A percentile compares a stretch with the other conserved stretches of the same genome.
These are phyloP conservation scores for Lecanicillium sp. DNA, from an alignment of 2,329 filamentous ascomycete species.

Conservation along the genomic window DNA sequence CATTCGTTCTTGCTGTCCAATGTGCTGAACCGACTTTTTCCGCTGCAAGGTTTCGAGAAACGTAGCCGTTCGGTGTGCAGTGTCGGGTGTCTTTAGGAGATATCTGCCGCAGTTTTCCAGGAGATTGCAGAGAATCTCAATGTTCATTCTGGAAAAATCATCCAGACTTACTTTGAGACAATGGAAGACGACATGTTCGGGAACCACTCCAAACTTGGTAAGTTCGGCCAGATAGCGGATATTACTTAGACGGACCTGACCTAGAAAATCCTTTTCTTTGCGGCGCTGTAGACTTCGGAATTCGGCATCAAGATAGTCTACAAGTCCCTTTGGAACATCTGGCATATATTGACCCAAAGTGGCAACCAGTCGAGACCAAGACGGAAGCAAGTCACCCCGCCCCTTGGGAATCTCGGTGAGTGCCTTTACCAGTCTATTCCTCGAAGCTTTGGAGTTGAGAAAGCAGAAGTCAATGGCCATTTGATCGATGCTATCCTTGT, in stretches of 20 bases:
- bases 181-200: slow-evolving; percentile 97
- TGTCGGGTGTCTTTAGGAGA: slow-evolving; percentile 84
- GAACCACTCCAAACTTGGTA: slow-evolving; percentile 96
- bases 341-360: slow-evolving; percentile 91
- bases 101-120: slow-evolving; percentile 96
- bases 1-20: slow-evolving; percentile 95
- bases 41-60: slow-evolving; percentile 92
- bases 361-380: slow-evolving; percentile 86
- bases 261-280: slow-evolving; percentile 95
- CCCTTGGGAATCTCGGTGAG: slow-evolving; percentile 93
- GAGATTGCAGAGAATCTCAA: slow-evolving; percentile 94
- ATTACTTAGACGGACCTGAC: slow-evolving; percentile 86
- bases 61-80: slow-evolving; percentile 82
- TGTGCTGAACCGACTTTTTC: slow-evolving; percentile 91
- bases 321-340: slow-evolving; percentile 85
- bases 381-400: slow-evolving; percentile 79
- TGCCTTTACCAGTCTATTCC: slow-evolving; percentile 87
- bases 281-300: slow-evolving; percentile 93
- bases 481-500: slow-evolving; percentile 86
- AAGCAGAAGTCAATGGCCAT: slow-evolving; percentile 96
- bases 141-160: slow-evolving; percentile 98
- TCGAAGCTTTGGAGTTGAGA: slow-evolving; percentile 93
- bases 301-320: slow-evolving; percentile 89
- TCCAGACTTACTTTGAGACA: slow-evolving; percentile 96
- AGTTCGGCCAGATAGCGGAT: slow-evolving; percentile 96